Evolutionary conservation across 2,329 filamentous ascomycete species (phyloP).

Genomic region (Fusarium mundagurra): DNA sequence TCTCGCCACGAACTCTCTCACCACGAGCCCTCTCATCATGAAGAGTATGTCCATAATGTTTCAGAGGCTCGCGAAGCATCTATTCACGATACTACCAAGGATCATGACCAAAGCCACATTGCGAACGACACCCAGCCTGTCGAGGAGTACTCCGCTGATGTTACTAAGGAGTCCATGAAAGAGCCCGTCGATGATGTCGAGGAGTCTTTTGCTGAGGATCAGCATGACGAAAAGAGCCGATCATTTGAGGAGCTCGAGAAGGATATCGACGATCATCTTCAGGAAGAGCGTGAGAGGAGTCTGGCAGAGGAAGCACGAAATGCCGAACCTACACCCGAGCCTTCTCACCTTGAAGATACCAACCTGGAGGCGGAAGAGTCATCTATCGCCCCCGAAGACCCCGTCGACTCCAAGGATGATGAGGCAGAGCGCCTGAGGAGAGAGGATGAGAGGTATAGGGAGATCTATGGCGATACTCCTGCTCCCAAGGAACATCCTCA

Average conservation of each 20-base stretch:
- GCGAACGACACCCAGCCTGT: background rate
- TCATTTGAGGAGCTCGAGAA: slow-evolving; percentile 36
- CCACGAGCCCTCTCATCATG: slow-evolving; percentile 2
- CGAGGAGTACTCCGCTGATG: slow-evolving; percentile 6
- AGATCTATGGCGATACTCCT: slow-evolving; percentile 56
- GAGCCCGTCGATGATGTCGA: background rate
- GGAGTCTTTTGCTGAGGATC: slow-evolving; percentile 1
- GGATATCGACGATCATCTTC: slow-evolving; percentile 33
- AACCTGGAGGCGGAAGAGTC: slow-evolving; percentile 3
- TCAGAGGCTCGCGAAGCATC: background rate
- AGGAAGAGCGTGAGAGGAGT: slow-evolving; percentile 33
- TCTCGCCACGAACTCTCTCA: background rate
- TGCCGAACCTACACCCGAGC: slow-evolving; percentile 11
- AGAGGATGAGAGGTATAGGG: slow-evolving; percentile 63
- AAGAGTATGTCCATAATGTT: background rate
- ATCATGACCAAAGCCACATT: background rate
- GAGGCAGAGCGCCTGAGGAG: slow-evolving; percentile 50
- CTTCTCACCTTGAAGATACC: slow-evolving; percentile 28
- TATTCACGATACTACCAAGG: background rate
- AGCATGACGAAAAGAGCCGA: slow-evolving; percentile 11
- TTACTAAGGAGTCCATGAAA: slow-evolving; percentile 2
- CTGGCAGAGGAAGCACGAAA: slow-evolving; percentile 19
- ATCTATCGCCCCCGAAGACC: slow-evolving; percentile 16
- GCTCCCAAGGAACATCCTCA: slow-evolving; percentile 8
- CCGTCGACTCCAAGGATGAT: background rate